These are phyloP conservation scores for Penicillium aurantiogriseum DNA, from an alignment of 2,329 filamentous ascomycete species.

Conservation along the genomic window DNA sequence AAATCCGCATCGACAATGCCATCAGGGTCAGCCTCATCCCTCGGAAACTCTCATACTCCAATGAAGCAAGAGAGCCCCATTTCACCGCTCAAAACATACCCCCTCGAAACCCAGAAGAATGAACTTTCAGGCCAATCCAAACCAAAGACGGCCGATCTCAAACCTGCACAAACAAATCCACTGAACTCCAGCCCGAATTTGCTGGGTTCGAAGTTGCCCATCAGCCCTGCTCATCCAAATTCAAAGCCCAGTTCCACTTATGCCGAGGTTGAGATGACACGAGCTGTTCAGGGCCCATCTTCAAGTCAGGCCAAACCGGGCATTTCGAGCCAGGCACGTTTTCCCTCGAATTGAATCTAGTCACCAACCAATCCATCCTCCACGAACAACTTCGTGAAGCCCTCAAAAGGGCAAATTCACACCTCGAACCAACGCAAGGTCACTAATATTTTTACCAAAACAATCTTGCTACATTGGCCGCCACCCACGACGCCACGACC, in stretches of 20 bases:
- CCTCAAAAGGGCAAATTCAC: background rate
- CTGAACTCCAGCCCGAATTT: background rate
- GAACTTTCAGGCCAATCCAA: background rate
- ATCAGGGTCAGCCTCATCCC: background rate
- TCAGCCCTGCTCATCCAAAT: slow-evolving; percentile 2
- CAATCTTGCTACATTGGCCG: slow-evolving; percentile 10
- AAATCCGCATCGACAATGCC: background rate
- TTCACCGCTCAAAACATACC: background rate
- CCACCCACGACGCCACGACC: slow-evolving; percentile 14
- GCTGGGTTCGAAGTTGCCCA: slow-evolving; percentile 2
- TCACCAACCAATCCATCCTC: background rate
- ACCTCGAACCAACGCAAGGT: background rate
- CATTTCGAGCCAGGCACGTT: background rate
- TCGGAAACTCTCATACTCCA: background rate
- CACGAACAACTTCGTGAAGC: background rate
- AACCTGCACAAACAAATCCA: background rate
- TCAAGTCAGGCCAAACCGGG: background rate
- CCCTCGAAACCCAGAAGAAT: background rate
- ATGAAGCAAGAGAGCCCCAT: background rate
- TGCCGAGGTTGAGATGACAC: background rate
- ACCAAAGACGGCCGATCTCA: background rate
- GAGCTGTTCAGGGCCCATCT: background rate
- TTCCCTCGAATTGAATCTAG: background rate
- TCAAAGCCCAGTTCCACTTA: background rate
- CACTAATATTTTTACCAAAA: slow-evolving; percentile 7